Evolutionary conservation across 192 early-diverging fungal species (phyloP), one percentile per base, ranked within the genome.

Genomic region (Lobosporangium transversale): DNA sequence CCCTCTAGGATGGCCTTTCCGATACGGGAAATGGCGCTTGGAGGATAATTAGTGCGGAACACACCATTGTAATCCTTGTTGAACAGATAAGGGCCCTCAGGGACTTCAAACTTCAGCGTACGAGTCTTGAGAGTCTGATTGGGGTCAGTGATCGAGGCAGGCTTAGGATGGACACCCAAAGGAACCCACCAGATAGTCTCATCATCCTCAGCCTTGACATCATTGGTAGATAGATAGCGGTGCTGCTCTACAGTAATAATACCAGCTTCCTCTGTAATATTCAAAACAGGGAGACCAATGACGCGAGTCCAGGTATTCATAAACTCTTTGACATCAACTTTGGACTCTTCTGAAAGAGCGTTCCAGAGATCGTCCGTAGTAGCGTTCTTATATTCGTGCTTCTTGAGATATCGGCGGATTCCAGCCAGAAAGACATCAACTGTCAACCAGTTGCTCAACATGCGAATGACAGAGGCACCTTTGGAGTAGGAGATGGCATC

Each of bases 381-480:
- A 5, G 95, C 92, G 79, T 97, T 97, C 51, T 82, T 78, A 67
- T 88, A 96, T 74, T 88, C 86, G 85, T 95, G 93, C 69, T 89
- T 87, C 61, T 93, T 87, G 53, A 98, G 81, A 79, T 98, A 94
- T 4, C 82, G 81, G 45, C 87, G 85, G 44, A 74, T 74, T 61
- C 91, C 92, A 33, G 88, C 83, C 62, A 92, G 80, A 80, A 94
- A 92, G n/a, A 81, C 86, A 45, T 94, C 85, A 3, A 86, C 84
- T 5, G 88, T 89, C 4, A 94, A 58, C 83, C 88, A 92, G 37
- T 89, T 85, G 68, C 89, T 90, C 55, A 98, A 85, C 96, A 97
- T 97, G 53, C 95, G 90, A 47, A 98, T 98, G 42, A 97, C 94
- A 54, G 89, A 91, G 7, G 93, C 95, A 30, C 97, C 97, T 83